A percentile compares a stretch with the other conserved stretches of the same genome.
Conservation (phyloP, 2,329 filamentous ascomycete genomes). For the Aspergillus fischeri region DNA sequence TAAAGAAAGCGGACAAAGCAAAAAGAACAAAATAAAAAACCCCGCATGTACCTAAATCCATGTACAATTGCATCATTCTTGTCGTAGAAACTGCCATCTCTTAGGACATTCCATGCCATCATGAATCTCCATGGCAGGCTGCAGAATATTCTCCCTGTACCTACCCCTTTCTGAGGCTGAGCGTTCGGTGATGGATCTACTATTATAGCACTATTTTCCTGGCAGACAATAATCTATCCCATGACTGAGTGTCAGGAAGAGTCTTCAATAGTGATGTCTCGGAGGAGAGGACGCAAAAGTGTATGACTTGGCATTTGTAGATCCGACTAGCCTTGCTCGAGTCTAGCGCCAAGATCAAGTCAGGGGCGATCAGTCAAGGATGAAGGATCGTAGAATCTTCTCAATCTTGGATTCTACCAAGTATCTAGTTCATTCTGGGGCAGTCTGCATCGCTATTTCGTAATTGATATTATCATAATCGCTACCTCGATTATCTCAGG, state of each 20-base stretch:
- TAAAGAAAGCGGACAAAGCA: not conserved
- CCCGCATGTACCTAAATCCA: not conserved
- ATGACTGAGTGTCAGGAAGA: not conserved
- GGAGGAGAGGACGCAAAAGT: not conserved
- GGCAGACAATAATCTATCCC: not conserved
- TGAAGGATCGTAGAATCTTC: not conserved
- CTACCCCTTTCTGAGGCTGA: not conserved
- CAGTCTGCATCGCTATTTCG: not conserved
- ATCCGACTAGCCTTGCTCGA: not conserved
- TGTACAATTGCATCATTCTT: not conserved
- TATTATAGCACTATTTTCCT: not conserved
- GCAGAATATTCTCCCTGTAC: not conserved
- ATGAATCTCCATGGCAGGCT: no score
- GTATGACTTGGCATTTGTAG: not conserved
- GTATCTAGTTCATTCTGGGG: no score
- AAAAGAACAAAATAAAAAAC: not conserved
- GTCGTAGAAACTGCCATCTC: not conserved
- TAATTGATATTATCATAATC: not conserved
- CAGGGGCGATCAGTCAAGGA: not conserved
- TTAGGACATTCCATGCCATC: no score
- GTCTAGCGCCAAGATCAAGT: not conserved
- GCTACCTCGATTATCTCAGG: no score
- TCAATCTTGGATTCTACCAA: not conserved
- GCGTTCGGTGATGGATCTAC: not conserved
- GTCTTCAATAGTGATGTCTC: not conserved